Percentiles rank a stretch among this genome's conserved stretches.
These are phyloP conservation scores for Sclerotinia subarctica DNA, from an alignment of 2,329 filamentous ascomycete genomes.

Conservation along the genomic window DNA sequence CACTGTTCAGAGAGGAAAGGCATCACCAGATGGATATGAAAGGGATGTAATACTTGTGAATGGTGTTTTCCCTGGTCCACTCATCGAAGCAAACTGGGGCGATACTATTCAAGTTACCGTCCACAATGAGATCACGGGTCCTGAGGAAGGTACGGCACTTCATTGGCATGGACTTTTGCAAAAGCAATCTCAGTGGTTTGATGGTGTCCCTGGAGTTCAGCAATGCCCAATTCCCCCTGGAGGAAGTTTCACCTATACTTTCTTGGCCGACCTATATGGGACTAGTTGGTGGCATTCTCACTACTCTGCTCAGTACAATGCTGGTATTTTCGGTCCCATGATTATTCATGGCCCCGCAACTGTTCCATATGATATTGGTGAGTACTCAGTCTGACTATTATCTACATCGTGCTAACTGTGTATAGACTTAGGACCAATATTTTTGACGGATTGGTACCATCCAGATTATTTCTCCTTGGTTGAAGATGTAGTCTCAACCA, in stretches of 20 bases:
- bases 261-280: slow-evolving; percentile 22
- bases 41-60: slow-evolving; percentile 52
- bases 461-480: slow-evolving; percentile 47
- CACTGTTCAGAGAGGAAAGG: slow-evolving; percentile 31
- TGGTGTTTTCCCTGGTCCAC: slow-evolving; percentile 38
- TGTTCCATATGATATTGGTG: slow-evolving; percentile 54
- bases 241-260: slow-evolving; percentile 34
- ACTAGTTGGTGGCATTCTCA: slow-evolving; percentile 59
- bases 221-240: slow-evolving; percentile 64
- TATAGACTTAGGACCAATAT: slow-evolving; percentile 51
- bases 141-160: slow-evolving; percentile 39
- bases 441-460: slow-evolving; percentile 42
- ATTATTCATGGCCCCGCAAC: slow-evolving; percentile 58
- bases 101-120: slow-evolving; percentile 59
- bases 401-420: background rate
- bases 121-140: slow-evolving; percentile 60
- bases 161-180: slow-evolving; percentile 52
- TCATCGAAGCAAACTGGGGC: slow-evolving; percentile 41
- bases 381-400: background rate
- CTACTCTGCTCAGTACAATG: slow-evolving; percentile 47
- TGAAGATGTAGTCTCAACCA: slow-evolving; percentile 39
- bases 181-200: slow-evolving; percentile 35
- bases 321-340: slow-evolving; percentile 58
- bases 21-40: slow-evolving; percentile 41
- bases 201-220: slow-evolving; percentile 47